phyloP scores from a whole-genome alignment of 2,329 filamentous ascomycete species.

The Fusarium cyanostomum region DNA sequence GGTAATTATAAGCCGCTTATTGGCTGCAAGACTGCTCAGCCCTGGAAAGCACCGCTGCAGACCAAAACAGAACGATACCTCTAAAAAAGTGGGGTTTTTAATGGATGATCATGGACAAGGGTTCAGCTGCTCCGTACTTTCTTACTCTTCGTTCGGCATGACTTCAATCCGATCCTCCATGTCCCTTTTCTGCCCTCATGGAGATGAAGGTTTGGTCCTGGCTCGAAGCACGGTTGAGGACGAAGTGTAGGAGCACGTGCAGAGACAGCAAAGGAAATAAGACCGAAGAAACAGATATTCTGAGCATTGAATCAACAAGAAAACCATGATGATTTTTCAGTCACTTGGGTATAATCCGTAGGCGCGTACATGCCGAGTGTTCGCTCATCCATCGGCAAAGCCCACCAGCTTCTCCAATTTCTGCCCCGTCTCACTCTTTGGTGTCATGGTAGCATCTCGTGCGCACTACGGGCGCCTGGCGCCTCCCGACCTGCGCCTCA shows the following conservation, averaged over 20 bases:
- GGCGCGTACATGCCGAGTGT: conserved; percentile 21
- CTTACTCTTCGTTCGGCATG: not conserved
- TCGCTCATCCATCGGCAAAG: conserved; percentile 9
- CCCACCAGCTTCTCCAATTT: not conserved
- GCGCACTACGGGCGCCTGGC: too few species aligned
- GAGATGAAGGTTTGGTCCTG: too few species aligned
- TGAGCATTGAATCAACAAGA: not conserved
- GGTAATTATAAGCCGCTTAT: too few species aligned
- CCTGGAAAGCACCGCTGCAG: too few species aligned
- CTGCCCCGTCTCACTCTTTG: conserved; percentile 3
- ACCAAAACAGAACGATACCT: too few species aligned
- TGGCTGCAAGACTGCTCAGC: too few species aligned
- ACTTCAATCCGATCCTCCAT: not conserved
- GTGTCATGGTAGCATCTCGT: conserved; percentile 7
- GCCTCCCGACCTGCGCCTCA: not conserved
- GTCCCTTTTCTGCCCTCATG: too few species aligned
- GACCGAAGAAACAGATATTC: not conserved
- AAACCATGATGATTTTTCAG: conserved; percentile 24
- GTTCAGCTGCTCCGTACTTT: not conserved
- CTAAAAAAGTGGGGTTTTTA: not conserved
- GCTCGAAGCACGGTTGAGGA: too few species aligned
- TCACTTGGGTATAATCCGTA: conserved; percentile 41
- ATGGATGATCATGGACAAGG: not conserved
- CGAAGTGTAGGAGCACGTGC: too few species aligned
- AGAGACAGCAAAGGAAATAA: too few species aligned